A percentile compares a stretch with the other conserved stretches of the same genome.
These are phyloP conservation scores for Geotrichum restrictum DNA, from an alignment of 1,139 yeast species.

Conservation along the genomic window DNA sequence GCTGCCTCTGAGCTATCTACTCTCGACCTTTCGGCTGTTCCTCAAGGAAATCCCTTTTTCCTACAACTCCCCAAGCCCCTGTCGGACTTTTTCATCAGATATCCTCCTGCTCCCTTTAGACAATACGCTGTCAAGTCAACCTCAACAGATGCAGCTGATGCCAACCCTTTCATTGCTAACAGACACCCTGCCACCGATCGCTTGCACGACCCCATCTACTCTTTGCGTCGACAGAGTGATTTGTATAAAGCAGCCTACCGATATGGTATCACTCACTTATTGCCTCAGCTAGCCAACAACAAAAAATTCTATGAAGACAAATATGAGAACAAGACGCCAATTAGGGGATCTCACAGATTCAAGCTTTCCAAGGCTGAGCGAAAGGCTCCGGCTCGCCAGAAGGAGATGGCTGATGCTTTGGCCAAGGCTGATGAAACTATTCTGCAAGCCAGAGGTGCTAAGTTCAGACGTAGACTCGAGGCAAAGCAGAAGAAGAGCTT, in stretches of 20 bases:
- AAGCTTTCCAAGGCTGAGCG: conserved; percentile 82
- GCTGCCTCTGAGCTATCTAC: conserved; percentile 19
- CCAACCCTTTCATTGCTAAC: conserved; percentile 87
- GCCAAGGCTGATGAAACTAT: conserved; percentile 69
- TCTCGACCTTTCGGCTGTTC: conserved; percentile 12
- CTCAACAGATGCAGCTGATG: conserved; percentile 58
- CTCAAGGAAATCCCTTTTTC: conserved; percentile 31
- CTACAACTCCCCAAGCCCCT: conserved; percentile 61
- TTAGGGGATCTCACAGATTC: conserved; percentile 74
- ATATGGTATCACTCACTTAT: conserved; percentile 71
- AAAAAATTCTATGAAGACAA: conserved; percentile 79
- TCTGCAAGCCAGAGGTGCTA: conserved; percentile 55
- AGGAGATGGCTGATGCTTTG: conserved; percentile 60
- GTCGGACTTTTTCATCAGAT: conserved; percentile 70
- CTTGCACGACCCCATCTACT: conserved; percentile 74
- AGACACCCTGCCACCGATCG: conserved; percentile 75
- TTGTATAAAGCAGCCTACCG: conserved; percentile 77
- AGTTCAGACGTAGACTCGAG: conserved; percentile 32
- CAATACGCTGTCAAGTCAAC: conserved; percentile 64
- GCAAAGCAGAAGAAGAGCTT: conserved; percentile 25
- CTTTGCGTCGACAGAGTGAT: conserved; percentile 80
- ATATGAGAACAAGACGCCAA: conserved; percentile 62
- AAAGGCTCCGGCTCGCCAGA: conserved; percentile 57
- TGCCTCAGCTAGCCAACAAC: conserved; percentile 66
- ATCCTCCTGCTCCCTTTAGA: conserved; percentile 81